These are phyloP conservation scores for Malus asiatica DNA, from an alignment of 306 rosid species.

Conservation along the genomic window DNA sequence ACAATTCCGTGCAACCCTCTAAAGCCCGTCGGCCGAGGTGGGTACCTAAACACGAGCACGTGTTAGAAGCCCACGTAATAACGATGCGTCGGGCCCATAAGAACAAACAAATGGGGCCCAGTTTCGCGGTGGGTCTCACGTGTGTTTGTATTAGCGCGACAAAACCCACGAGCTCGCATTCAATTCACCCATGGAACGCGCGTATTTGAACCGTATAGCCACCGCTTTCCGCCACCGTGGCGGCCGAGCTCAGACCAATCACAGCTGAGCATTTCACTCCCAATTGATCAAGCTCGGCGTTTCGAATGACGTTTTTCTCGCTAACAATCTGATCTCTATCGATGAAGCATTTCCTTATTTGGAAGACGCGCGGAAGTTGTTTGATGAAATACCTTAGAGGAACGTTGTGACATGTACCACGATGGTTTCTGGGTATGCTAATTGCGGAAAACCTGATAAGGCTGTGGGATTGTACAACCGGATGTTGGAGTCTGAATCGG, in stretches of 20 bases:
- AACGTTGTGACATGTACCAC: conserved; percentile 69
- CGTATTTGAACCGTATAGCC: conserved; percentile 41
- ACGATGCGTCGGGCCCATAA: background rate
- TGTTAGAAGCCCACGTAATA: background rate
- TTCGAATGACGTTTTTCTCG: conserved; percentile 36
- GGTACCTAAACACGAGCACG: background rate
- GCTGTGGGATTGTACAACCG: conserved; percentile 38
- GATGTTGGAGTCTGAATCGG: conserved; percentile 40
- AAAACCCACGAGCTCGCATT: background rate
- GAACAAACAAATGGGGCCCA: background rate
- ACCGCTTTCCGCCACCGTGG: conserved; percentile 51
- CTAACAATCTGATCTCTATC: conserved; percentile 53
- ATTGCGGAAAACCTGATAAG: conserved; percentile 48
- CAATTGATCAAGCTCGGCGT: conserved; percentile 44
- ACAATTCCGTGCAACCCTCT: background rate
- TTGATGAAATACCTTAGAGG: conserved; percentile 64
- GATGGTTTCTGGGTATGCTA: conserved; percentile 59
- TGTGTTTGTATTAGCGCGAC: background rate
- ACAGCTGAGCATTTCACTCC: conserved; percentile 60
- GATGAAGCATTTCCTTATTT: conserved; percentile 28
- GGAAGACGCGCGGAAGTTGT: conserved; percentile 45
- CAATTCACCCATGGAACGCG: conserved; percentile 2
- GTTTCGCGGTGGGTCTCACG: background rate
- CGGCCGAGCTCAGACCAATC: conserved; percentile 29
- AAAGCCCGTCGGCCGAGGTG: background rate